Percentiles rank a stretch among this genome's conserved stretches.
phyloP scores from a whole-genome alignment of 192 early-diverging fungal species.

The Podila clonocystis region DNA sequence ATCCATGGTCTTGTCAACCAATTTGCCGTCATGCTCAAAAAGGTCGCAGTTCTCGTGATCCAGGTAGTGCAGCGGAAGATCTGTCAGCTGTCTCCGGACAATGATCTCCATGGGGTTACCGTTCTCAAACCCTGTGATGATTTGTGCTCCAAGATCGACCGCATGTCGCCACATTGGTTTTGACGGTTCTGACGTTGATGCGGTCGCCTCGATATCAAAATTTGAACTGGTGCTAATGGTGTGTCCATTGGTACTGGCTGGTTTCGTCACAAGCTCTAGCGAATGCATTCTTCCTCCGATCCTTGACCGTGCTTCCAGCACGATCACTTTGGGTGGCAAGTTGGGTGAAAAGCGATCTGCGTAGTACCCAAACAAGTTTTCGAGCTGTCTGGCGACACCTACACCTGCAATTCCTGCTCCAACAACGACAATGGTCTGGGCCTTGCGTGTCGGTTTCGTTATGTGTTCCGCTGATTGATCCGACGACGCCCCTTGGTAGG shows the following conservation, averaged over 20 bases:
- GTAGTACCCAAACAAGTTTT: constrained; percentile 54
- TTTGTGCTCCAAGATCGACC: constrained; percentile 59
- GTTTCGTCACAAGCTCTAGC: constrained; percentile 40
- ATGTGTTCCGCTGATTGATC: not conserved
- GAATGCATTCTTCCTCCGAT: constrained; percentile 62
- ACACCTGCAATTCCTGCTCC: constrained; percentile 57
- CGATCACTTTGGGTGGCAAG: constrained; percentile 42
- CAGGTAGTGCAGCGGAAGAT: constrained; percentile 39
- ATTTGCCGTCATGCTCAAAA: constrained; percentile 24
- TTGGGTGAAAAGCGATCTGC: constrained; percentile 34
- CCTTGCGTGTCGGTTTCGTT: not conserved
- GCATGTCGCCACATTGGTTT: constrained; percentile 20
- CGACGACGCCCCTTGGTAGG: constrained; percentile 9
- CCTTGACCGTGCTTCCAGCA: constrained; percentile 56
- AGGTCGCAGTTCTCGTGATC: constrained; percentile 33
- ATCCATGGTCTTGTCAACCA: constrained; percentile 37
- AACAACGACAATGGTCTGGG: constrained; percentile 42
- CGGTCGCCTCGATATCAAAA: not conserved
- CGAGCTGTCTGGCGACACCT: constrained; percentile 54
- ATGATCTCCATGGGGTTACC: constrained; percentile 59
- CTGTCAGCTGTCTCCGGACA: constrained; percentile 45
- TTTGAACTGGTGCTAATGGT: not conserved
- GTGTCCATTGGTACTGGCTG: not conserved
- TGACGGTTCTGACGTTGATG: not conserved
- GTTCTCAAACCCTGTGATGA: constrained; percentile 59